phyloP scores from a whole-genome alignment of 2,329 filamentous ascomycete genomes.

The Aspergillus hiratsukae region DNA sequence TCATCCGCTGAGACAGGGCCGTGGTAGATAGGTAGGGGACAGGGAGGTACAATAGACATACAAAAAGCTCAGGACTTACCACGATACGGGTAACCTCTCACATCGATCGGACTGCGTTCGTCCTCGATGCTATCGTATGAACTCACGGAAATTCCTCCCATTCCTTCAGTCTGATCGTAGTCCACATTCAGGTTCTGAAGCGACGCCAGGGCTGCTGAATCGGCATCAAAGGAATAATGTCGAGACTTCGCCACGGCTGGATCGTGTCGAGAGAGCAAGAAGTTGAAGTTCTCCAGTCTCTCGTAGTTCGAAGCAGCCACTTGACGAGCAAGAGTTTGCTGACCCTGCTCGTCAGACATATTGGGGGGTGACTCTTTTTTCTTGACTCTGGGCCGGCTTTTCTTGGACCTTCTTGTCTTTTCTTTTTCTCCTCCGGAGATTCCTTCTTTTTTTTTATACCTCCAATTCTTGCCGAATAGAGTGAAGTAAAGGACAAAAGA shows the following conservation, averaged over 20 bases:
- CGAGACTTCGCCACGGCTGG: slow-evolving; percentile 27
- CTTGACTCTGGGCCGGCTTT: background rate
- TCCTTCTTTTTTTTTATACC: slow-evolving; percentile 5
- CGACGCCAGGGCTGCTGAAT: slow-evolving; percentile 27
- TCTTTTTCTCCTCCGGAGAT: slow-evolving; percentile 12
- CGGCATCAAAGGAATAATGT: slow-evolving; percentile 38
- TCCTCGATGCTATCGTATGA: slow-evolving; percentile 41
- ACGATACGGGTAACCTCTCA: slow-evolving; percentile 37
- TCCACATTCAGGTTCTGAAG: slow-evolving; percentile 33
- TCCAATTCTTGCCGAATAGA: slow-evolving; percentile 5
- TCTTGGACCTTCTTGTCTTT: slow-evolving; percentile 5
- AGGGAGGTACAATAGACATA: background rate
- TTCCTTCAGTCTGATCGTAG: slow-evolving; percentile 38
- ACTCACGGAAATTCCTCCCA: slow-evolving; percentile 39
- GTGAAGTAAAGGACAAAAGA: slow-evolving; percentile 11
- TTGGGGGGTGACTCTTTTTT: slow-evolving; percentile 12
- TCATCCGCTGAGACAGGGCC: slow-evolving; percentile 8
- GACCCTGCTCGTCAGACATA: slow-evolving; percentile 30
- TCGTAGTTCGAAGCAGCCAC: slow-evolving; percentile 24
- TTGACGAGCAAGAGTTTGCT: slow-evolving; percentile 18
- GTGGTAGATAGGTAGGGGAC: background rate
- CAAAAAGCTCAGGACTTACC: slow-evolving; percentile 29
- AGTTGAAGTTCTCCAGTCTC: slow-evolving; percentile 36
- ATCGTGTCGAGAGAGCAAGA: slow-evolving; percentile 31
- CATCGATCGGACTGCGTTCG: slow-evolving; percentile 35